phyloP scores from a whole-genome alignment of 805 yeast species.

The Yamadazyma sp. region DNA sequence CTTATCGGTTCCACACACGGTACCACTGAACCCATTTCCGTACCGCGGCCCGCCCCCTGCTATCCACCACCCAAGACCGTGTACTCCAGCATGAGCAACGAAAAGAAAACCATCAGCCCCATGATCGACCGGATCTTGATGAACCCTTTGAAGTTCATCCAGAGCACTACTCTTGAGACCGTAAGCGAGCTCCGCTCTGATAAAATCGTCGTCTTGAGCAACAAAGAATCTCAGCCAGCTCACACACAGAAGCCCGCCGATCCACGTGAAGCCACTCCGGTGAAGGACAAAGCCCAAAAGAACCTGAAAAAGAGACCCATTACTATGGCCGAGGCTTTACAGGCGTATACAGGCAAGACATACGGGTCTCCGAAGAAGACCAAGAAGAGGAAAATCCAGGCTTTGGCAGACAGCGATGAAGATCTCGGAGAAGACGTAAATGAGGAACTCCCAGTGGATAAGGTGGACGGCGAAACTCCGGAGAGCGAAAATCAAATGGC shows the following conservation, averaged over 20 bases:
- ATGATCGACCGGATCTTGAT: constrained; percentile 16
- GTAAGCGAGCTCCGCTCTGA: constrained; percentile 11
- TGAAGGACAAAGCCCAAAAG: neutral
- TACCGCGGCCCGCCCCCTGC: too few relatives aligned
- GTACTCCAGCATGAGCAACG: constrained; percentile 5
- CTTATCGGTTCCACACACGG: too few relatives aligned
- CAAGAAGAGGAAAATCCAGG: constrained; percentile 29
- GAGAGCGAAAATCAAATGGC: neutral
- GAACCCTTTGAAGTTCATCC: constrained; percentile 18
- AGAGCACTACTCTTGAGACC: constrained; percentile 16
- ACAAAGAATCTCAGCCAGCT: constrained; percentile 11
- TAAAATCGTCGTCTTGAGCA: constrained; percentile 16
- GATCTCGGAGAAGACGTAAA: constrained; percentile 30
- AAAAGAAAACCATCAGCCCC: constrained; percentile 15
- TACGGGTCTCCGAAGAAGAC: constrained; percentile 40
- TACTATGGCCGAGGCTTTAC: constrained; percentile 60
- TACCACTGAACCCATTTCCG: too few relatives aligned
- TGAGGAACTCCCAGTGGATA: neutral
- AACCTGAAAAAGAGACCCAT: constrained; percentile 29
- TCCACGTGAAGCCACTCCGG: neutral
- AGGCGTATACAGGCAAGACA: constrained; percentile 55
- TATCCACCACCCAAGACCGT: too few relatives aligned
- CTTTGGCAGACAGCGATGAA: constrained; percentile 22
- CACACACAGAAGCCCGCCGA: neutral
- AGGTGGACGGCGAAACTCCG: neutral